Percentiles rank a stretch among this genome's conserved stretches.
Evolutionary conservation across 805 yeast species (phyloP).

Genomic region (Peterozyma toletana): DNA sequence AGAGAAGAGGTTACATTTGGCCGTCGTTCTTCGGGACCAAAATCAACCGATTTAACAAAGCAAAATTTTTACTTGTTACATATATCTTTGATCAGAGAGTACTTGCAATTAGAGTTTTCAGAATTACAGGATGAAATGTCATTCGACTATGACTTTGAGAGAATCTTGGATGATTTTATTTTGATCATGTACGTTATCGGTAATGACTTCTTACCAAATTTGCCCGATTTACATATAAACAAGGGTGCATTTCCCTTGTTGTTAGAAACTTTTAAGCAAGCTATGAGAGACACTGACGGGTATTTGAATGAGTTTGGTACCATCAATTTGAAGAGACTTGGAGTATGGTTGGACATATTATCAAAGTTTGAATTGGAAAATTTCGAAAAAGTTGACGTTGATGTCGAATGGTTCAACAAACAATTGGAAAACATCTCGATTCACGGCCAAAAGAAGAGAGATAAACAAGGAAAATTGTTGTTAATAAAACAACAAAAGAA

Average conservation of each 20-base stretch:
- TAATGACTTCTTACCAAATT: conserved; percentile 93
- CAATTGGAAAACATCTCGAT: conserved; percentile 74
- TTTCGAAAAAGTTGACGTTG: conserved; percentile 79
- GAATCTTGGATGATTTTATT: conserved; percentile 86
- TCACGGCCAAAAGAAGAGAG: conserved; percentile 64
- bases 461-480: conserved; percentile 55
- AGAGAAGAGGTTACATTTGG: conserved; percentile 97
- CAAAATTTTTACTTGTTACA: conserved; percentile 83
- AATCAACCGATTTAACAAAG: conserved; percentile 48
- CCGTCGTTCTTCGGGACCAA: conserved; percentile 17
- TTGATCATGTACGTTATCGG: conserved; percentile 92
- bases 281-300: conserved; percentile 68
- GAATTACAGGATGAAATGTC: conserved; percentile 56
- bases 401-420: conserved; percentile 86
- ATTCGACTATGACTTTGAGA: conserved; percentile 78
- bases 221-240: conserved; percentile 88
- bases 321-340: conserved; percentile 68
- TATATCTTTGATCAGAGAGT: conserved; percentile 83
- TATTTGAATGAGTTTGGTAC: conserved; percentile 79
- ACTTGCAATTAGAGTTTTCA: conserved; percentile 76
- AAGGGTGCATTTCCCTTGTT: conserved; percentile 96
- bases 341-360: conserved; percentile 67
- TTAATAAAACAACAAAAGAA: conserved; percentile 69
- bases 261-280: conserved; percentile 79
- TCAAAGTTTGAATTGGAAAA: conserved; percentile 78